Percentiles rank a stretch among this genome's conserved stretches.
Evolutionary conservation across 208 protist species (phyloP).

Genomic region (Tritrichomonas musculus): DNA sequence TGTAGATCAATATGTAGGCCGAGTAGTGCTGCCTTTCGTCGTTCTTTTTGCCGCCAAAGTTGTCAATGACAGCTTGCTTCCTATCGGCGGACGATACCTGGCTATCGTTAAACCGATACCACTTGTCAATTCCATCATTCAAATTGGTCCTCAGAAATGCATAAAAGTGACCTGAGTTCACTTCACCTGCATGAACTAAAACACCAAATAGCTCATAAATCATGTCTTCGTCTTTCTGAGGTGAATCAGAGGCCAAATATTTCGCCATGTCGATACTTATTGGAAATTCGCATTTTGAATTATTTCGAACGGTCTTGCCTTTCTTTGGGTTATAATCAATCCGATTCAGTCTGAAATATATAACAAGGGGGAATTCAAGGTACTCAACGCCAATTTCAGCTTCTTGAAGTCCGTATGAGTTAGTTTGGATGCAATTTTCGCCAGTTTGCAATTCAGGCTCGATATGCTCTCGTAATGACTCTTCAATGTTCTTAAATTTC

Average conservation of each 20-base stretch:
- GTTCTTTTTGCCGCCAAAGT: constrained; percentile 53
- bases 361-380: constrained; percentile 61
- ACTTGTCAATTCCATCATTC: constrained; percentile 39
- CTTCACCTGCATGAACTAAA: constrained; percentile 67
- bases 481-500: constrained; percentile 42
- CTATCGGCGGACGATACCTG: constrained; percentile 52
- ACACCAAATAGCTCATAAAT: constrained; percentile 59
- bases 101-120: constrained; percentile 71
- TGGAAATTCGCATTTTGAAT: constrained; percentile 57
- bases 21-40: too few species aligned
- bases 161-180: constrained; percentile 73
- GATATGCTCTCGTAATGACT: constrained; percentile 58
- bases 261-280: constrained; percentile 51
- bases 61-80: constrained; percentile 54
- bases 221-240: constrained; percentile 12
- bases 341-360: constrained; percentile 70
- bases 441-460: constrained; percentile 64
- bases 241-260: constrained; percentile 36
- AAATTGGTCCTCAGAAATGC: constrained; percentile 60
- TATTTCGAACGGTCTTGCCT: constrained; percentile 64
- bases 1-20: too few species aligned
- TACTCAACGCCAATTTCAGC: constrained; percentile 67
- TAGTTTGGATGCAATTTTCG: constrained; percentile 67
- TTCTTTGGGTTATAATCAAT: constrained; percentile 69
- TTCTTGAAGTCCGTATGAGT: constrained; percentile 63